Conservation (phyloP, 1,284 basidiomycete species). For the Puccinia horiana region DNA sequence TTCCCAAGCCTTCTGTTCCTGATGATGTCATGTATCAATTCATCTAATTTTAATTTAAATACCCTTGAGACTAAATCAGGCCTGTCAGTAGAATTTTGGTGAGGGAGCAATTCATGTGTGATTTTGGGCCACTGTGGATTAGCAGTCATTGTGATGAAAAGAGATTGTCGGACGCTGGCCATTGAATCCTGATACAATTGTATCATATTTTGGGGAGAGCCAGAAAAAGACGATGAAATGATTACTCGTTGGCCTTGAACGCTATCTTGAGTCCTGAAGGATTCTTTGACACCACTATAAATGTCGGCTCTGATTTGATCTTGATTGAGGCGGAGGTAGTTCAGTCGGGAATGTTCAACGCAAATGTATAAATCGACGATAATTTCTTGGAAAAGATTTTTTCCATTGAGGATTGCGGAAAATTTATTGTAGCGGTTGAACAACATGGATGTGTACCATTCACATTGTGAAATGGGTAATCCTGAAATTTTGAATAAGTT, state of each 20-base stretch:
- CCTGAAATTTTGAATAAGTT: no score
- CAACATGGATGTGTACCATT: background rate
- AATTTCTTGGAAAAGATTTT: no score
- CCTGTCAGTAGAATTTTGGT: background rate
- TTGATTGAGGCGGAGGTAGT: background rate
- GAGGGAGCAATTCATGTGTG: background rate
- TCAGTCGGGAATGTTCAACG: background rate
- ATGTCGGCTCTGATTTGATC: background rate
- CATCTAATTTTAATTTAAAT: background rate
- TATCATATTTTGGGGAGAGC: constrained; percentile 57
- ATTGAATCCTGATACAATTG: constrained; percentile 60
- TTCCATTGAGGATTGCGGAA: no score
- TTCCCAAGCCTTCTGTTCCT: background rate
- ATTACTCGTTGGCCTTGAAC: constrained; percentile 59
- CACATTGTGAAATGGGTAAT: no score
- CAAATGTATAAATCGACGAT: no score
- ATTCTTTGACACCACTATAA: background rate
- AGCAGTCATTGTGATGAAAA: constrained; percentile 61
- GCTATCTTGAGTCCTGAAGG: constrained; percentile 35
- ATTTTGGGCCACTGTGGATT: constrained; percentile 61
- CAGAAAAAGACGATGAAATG: constrained; percentile 59
- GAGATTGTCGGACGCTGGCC: constrained; percentile 58
- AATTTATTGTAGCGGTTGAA: no score
- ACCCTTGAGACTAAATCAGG: background rate
- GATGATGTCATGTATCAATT: background rate